Evolutionary conservation across 164 flowering plant species (phyloP).

Genomic region (Vitis rupestris): DNA sequence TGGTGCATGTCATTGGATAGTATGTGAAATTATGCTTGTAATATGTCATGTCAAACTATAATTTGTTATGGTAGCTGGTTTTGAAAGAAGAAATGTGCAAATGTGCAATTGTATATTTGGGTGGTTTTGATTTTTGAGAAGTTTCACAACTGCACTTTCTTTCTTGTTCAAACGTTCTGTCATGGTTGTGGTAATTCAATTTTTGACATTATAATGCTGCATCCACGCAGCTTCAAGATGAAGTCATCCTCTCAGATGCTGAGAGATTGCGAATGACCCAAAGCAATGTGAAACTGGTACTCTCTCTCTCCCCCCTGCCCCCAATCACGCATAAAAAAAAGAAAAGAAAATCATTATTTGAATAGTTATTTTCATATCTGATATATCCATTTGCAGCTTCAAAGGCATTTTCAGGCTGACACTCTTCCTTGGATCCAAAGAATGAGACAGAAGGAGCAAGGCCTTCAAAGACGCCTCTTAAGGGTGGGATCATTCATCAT

Average conservation of each 20-base stretch:
- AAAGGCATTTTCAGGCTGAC: slow-evolving; percentile 94
- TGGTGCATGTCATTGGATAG: too few relatives aligned
- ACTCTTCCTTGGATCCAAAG: slow-evolving; percentile 85
- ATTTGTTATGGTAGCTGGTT: too few relatives aligned
- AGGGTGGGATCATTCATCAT: slow-evolving; percentile 49
- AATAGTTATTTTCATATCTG: not conserved
- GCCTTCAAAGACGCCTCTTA: slow-evolving; percentile 87
- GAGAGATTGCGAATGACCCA: slow-evolving; percentile 85
- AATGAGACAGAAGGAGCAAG: slow-evolving; percentile 87
- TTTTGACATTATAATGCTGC: slow-evolving; percentile 8
- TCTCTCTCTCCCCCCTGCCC: slow-evolving; percentile 8
- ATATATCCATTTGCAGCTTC: slow-evolving; percentile 56
- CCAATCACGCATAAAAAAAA: not conserved
- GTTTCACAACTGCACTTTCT: not conserved
- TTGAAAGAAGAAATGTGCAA: too few relatives aligned
- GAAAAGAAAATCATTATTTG: not conserved
- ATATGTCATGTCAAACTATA: too few relatives aligned
- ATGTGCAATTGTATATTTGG: not conserved
- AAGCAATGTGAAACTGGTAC: slow-evolving; percentile 86
- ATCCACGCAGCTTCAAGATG: slow-evolving; percentile 86
- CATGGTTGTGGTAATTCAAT: slow-evolving; percentile 3
- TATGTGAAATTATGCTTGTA: too few relatives aligned
- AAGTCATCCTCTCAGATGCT: slow-evolving; percentile 84
- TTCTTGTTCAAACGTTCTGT: not conserved
- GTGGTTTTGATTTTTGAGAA: not conserved